These are phyloP conservation scores for Psidium guajava DNA, from an alignment of 345 rosid genomes.

Conservation along the genomic window DNA sequence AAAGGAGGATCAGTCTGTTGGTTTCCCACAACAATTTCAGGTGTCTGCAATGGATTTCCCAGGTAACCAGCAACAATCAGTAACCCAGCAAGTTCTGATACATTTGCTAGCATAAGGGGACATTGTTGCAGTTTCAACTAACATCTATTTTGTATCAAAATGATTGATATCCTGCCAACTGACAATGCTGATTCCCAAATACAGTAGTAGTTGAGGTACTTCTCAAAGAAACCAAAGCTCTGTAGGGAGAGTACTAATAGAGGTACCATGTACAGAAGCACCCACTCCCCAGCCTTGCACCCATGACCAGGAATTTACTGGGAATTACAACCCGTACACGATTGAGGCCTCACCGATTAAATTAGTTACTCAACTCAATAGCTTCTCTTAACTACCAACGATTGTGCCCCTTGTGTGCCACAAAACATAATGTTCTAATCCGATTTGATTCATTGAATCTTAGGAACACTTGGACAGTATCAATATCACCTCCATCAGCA, in stretches of 20 bases:
- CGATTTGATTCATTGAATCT: background rate
- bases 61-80: background rate
- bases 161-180: background rate
- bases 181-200: background rate
- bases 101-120: background rate
- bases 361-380: background rate
- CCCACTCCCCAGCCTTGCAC: background rate
- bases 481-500: conserved; percentile 47
- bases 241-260: background rate
- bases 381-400: background rate
- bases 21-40: background rate
- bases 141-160: background rate
- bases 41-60: background rate
- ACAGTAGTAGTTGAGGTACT: background rate
- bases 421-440: background rate
- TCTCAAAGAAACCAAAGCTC: background rate
- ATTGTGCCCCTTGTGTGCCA: background rate
- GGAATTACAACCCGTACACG: background rate
- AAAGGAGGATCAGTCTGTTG: background rate
- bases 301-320: background rate
- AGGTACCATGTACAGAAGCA: background rate
- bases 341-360: background rate
- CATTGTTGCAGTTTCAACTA: background rate
- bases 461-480: background rate
- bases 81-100: background rate